A percentile compares a stretch with the other conserved stretches of the same genome.
These are phyloP conservation scores for Candida vartiovaarae DNA, from an alignment of 805 yeast species.

Conservation along the genomic window DNA sequence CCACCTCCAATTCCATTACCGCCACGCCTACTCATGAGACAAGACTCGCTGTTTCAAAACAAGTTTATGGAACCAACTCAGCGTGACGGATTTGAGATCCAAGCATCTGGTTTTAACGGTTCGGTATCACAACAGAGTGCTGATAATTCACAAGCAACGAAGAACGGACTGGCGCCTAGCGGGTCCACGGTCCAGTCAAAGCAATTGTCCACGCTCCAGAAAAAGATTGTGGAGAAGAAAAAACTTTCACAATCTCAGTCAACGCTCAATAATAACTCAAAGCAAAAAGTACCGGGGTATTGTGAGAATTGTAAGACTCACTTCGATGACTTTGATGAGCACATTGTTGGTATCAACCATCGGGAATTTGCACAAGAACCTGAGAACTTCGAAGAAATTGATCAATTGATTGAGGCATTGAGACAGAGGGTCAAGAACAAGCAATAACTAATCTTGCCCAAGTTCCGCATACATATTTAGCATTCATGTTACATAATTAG, in stretches of 20 bases:
- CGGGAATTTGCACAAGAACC: conserved; percentile 69
- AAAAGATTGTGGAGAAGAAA: conserved; percentile 29
- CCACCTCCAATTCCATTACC: conserved; percentile 17
- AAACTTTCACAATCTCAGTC: conserved; percentile 10
- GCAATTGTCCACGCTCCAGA: conserved; percentile 40
- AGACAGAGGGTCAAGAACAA: conserved; percentile 15
- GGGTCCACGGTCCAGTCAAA: conserved; percentile 50
- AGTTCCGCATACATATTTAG: too few species aligned
- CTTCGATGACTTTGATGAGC: conserved; percentile 75
- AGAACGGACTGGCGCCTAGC: conserved; percentile 57
- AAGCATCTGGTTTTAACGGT: conserved; percentile 53
- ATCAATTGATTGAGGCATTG: conserved; percentile 49
- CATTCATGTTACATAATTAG: too few species aligned
- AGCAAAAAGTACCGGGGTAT: conserved; percentile 53
- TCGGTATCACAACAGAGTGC: conserved; percentile 26
- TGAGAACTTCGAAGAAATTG: conserved; percentile 69
- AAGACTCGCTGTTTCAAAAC: conserved; percentile 13
- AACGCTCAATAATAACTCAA: conserved; percentile 3
- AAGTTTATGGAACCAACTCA: conserved; percentile 18
- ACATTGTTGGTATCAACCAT: conserved; percentile 63
- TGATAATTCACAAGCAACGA: conserved; percentile 20
- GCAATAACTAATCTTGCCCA: conserved; percentile 3
- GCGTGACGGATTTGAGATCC: conserved; percentile 42
- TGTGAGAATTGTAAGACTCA: conserved; percentile 91
- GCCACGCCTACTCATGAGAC: conserved; percentile 14